Conservation (phyloP, 192 early-diverging fungal species). For the Paraglomus brasilianum region DNA sequence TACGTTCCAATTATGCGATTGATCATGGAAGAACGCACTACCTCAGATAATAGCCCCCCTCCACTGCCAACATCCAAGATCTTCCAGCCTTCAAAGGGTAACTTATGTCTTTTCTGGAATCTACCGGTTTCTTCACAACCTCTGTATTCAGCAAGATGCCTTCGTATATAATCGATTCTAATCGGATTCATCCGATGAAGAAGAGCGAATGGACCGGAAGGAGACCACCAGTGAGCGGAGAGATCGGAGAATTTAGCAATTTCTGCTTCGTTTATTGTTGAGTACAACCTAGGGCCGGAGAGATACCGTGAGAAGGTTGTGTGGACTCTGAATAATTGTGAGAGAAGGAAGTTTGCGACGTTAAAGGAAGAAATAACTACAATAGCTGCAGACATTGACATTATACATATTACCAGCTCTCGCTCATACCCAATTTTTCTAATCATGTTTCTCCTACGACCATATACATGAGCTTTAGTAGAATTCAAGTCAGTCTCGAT, state of each 20-base stretch:
- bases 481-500: no score
- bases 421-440: no score
- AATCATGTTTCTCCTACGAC: no score
- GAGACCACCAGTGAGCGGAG: constrained; percentile 89
- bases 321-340: no score
- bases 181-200: constrained; percentile 75
- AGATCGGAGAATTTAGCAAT: constrained; percentile 72
- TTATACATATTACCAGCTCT: no score
- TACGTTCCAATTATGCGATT: background rate
- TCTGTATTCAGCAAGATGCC: constrained; percentile 39
- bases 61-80: constrained; percentile 94
- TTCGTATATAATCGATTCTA: constrained; percentile 74
- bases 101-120: background rate
- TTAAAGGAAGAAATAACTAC: no score
- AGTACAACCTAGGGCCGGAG: background rate
- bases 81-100: constrained; percentile 53
- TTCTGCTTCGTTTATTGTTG: constrained; percentile 66
- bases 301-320: no score
- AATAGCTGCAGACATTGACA: no score
- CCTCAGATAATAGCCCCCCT: constrained; percentile 87
- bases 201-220: constrained; percentile 80
- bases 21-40: constrained; percentile 26
- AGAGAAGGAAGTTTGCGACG: no score
- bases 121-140: constrained; percentile 3
- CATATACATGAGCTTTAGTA: no score